Evolutionary conservation across 305 asterid species (phyloP).

Genomic region (Lippia alba): DNA sequence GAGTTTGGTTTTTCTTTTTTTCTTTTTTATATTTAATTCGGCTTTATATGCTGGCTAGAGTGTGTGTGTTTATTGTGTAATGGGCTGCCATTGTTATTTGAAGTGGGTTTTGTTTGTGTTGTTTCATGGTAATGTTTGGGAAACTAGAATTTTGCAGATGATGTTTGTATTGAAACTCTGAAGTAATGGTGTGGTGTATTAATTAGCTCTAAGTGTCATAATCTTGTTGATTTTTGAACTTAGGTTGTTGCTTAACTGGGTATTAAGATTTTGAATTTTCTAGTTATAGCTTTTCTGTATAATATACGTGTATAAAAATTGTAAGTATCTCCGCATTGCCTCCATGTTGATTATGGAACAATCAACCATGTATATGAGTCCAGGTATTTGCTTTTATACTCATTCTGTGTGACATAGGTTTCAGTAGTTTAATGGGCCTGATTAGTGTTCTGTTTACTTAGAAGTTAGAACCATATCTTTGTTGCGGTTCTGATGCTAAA

Average conservation of each 20-base stretch:
- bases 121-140: conserved; percentile 6
- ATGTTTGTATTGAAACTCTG: background rate
- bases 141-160: background rate
- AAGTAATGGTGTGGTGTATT: too few relatives aligned
- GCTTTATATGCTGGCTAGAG: background rate
- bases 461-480: background rate
- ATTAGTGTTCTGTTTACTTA: background rate
- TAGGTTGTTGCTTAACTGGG: background rate
- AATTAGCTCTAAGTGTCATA: too few relatives aligned
- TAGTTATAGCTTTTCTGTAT: background rate
- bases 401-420: background rate
- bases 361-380: background rate
- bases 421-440: conserved; percentile 9
- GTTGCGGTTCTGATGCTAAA: background rate
- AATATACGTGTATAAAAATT: background rate
- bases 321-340: background rate
- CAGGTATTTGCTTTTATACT: conserved; percentile 18
- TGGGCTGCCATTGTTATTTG: background rate
- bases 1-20: background rate
- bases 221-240: too few relatives aligned
- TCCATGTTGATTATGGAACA: background rate
- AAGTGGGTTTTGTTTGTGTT: conserved; percentile 11
- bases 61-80: background rate
- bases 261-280: background rate
- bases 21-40: background rate